Evolutionary conservation across 192 early-diverging fungal genomes (phyloP).

Genomic region (Piromyces finnis): DNA sequence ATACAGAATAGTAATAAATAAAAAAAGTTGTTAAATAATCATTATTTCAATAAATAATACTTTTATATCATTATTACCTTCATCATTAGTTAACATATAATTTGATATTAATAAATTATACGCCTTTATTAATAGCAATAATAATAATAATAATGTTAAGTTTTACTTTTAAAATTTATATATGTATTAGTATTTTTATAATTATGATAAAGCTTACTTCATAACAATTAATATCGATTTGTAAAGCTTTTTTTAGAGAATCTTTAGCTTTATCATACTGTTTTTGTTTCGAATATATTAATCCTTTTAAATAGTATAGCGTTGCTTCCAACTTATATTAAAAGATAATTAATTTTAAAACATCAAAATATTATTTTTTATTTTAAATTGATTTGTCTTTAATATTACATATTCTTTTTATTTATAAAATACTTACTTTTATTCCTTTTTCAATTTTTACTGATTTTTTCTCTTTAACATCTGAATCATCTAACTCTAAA

Average conservation of each 20-base stretch:
- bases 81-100: slow-evolving; percentile 35
- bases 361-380: neutral
- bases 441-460: slow-evolving; percentile 19
- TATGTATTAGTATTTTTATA: too few species aligned
- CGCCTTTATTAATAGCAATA: too few species aligned
- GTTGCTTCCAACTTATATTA: slow-evolving; percentile 32
- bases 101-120: slow-evolving; percentile 28
- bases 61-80: slow-evolving; percentile 27
- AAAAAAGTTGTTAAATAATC: too few species aligned
- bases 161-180: too few species aligned
- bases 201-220: too few species aligned
- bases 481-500: slow-evolving; percentile 9
- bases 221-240: slow-evolving; percentile 39
- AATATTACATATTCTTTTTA: too few species aligned
- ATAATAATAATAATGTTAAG: too few species aligned
- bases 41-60: too few species aligned
- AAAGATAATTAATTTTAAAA: neutral
- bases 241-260: slow-evolving; percentile 38
- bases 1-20: too few species aligned
- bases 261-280: slow-evolving; percentile 31
- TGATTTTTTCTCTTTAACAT: slow-evolving; percentile 4
- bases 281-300: slow-evolving; percentile 22
- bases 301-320: slow-evolving; percentile 40
- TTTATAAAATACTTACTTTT: slow-evolving; percentile 7
- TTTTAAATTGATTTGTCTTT: neutral